Percentiles rank a stretch among this genome's conserved stretches.
Conservation (phyloP, 1,139 yeast species). For the Zygosaccharomyces sapae region DNA sequence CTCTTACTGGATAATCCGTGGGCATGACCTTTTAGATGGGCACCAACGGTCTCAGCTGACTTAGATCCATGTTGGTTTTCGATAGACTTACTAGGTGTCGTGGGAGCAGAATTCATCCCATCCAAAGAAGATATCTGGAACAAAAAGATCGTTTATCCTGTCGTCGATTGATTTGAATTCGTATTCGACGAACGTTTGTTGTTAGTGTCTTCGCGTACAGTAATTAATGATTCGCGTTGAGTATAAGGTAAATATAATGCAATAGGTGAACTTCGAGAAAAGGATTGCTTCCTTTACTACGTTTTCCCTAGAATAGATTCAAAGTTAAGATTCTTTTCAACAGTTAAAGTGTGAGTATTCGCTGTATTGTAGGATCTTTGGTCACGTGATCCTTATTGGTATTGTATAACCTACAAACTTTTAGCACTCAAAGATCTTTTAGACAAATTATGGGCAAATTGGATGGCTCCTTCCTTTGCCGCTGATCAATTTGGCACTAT, state of each 20-base stretch:
- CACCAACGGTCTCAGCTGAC: neutral
- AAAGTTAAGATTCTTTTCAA: too few relatives aligned
- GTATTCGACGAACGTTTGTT: neutral
- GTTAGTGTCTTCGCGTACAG: neutral
- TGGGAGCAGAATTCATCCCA: slow-evolving; percentile 4
- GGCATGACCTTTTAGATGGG: slow-evolving; percentile 17
- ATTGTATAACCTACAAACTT: too few relatives aligned
- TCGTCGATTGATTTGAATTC: neutral
- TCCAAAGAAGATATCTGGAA: neutral
- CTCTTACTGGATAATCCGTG: slow-evolving; percentile 23
- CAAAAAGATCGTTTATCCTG: neutral
- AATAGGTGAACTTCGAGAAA: too few relatives aligned
- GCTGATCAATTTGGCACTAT: neutral
- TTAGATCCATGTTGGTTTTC: neutral
- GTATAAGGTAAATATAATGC: neutral
- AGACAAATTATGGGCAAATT: too few relatives aligned
- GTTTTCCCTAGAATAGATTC: too few relatives aligned
- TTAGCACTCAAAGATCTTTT: too few relatives aligned
- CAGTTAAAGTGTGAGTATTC: too few relatives aligned
- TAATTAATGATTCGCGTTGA: neutral
- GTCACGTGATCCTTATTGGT: too few relatives aligned
- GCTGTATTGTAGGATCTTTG: too few relatives aligned
- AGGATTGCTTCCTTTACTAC: too few relatives aligned
- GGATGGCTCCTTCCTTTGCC: neutral
- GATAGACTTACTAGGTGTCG: slow-evolving; percentile 2